Percentiles rank a stretch among this genome's conserved stretches.
These are phyloP conservation scores for Pythium sukuiense DNA, from an alignment of 352 stramenopile species.

Conservation along the genomic window DNA sequence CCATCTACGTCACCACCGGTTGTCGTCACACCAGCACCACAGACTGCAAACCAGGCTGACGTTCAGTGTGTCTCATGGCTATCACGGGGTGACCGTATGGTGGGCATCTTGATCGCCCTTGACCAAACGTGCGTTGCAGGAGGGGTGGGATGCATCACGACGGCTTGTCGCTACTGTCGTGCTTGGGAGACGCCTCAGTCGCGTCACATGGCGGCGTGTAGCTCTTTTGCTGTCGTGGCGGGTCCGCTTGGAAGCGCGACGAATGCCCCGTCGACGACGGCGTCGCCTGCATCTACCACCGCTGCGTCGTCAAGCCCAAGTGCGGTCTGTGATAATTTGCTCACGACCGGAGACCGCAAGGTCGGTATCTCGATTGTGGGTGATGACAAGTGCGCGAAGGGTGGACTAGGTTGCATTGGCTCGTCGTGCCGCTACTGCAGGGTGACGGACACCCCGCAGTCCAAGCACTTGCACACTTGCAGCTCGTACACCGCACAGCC, in stretches of 20 bases:
- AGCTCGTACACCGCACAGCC: background rate
- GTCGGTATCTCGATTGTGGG: slow-evolving; percentile 17
- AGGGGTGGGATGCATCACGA: slow-evolving; percentile 22
- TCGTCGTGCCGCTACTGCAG: slow-evolving; percentile 26
- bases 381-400: slow-evolving; percentile 13
- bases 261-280: too few species aligned
- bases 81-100: slow-evolving; percentile 22
- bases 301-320: too few species aligned
- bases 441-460: slow-evolving; percentile 25
- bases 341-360: slow-evolving; percentile 3
- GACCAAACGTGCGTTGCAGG: slow-evolving; percentile 24
- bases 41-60: too few species aligned
- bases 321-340: background rate
- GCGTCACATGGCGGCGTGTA: slow-evolving; percentile 19
- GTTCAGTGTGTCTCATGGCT: background rate
- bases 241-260: too few species aligned
- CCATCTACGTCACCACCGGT: too few species aligned
- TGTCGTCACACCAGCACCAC: too few species aligned
- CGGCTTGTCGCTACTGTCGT: slow-evolving; percentile 22
- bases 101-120: slow-evolving; percentile 18
- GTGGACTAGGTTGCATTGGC: slow-evolving; percentile 20
- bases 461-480: slow-evolving; percentile 9
- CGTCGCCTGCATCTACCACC: too few species aligned
- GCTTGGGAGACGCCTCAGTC: slow-evolving; percentile 11
- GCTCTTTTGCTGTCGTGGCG: background rate